Percentiles rank a stretch among this genome's conserved stretches.
Evolutionary conservation across 352 stramenopile genomes (phyloP).

Genomic region (Pythium dissimile): DNA sequence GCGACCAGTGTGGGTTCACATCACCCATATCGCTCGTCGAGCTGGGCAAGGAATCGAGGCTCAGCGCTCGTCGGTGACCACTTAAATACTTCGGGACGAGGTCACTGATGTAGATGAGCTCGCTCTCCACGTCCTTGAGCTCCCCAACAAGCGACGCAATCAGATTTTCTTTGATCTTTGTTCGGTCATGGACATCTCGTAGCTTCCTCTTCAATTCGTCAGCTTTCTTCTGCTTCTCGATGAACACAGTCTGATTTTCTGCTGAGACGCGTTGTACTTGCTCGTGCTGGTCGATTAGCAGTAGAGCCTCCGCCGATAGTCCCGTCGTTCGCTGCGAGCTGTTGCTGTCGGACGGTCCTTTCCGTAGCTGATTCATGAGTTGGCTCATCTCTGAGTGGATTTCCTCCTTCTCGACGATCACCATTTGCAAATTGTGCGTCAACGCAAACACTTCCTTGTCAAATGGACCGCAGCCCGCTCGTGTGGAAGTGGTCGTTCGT

Average conservation of each 20-base stretch:
- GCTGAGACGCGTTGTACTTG: conserved; percentile 4
- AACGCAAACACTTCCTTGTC: conserved; percentile 78
- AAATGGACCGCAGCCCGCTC: conserved; percentile 23
- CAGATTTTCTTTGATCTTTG: conserved; percentile 46
- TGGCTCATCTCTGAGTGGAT: conserved; percentile 68
- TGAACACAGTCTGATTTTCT: conserved; percentile 20
- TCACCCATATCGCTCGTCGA: background rate
- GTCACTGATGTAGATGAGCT: conserved; percentile 49
- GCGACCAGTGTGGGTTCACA: too few relatives aligned
- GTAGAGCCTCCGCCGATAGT: conserved; percentile 7
- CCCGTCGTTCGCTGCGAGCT: background rate
- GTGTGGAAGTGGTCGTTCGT: conserved; percentile 13
- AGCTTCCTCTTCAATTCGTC: conserved; percentile 42
- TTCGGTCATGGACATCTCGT: conserved; percentile 44
- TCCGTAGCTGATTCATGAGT: conserved; percentile 37
- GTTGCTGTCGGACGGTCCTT: background rate
- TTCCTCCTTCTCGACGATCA: conserved; percentile 77
- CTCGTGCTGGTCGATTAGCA: conserved; percentile 21
- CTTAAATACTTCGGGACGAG: conserved; percentile 6
- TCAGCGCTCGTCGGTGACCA: conserved; percentile 10
- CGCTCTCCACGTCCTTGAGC: conserved; percentile 56
- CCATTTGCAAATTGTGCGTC: conserved; percentile 67
- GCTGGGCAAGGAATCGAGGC: conserved; percentile 11
- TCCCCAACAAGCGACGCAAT: conserved; percentile 49
- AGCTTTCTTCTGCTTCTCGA: conserved; percentile 35